Evolutionary conservation across 306 rosid genomes (phyloP).

Genomic region (Casuarina glauca): DNA sequence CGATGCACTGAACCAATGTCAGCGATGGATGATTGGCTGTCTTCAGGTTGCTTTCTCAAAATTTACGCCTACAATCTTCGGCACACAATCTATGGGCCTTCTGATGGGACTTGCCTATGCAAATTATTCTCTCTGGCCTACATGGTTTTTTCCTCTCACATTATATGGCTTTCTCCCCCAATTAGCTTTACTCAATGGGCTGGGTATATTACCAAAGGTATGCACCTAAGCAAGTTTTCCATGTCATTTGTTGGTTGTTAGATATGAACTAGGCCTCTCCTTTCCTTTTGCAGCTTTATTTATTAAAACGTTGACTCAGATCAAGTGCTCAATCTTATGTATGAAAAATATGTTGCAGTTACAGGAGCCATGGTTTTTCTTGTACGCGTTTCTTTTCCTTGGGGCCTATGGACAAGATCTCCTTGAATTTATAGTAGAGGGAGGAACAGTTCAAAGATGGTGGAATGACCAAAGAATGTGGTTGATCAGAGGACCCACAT

Average conservation of each 20-base stretch:
- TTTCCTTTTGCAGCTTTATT: not conserved
- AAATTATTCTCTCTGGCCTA: slow-evolving; percentile 25
- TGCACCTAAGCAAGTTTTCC: not conserved
- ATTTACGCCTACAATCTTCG: slow-evolving; percentile 29
- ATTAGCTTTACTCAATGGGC: slow-evolving; percentile 36
- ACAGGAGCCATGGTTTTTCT: slow-evolving; percentile 28
- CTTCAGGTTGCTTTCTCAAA: slow-evolving; percentile 33
- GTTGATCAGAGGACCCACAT: no score
- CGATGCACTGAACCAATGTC: slow-evolving; percentile 34
- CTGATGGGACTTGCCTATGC: slow-evolving; percentile 38
- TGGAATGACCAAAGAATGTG: slow-evolving; percentile 22
- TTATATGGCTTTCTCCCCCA: slow-evolving; percentile 44
- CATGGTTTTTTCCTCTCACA: slow-evolving; percentile 34
- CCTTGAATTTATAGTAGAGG: not conserved
- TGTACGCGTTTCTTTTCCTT: slow-evolving; percentile 30
- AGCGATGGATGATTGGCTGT: slow-evolving; percentile 38
- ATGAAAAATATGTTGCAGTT: slow-evolving; percentile 17
- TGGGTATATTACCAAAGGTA: slow-evolving; percentile 40
- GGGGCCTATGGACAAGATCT: slow-evolving; percentile 40
- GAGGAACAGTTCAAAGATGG: slow-evolving; percentile 31
- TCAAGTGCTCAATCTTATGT: no score
- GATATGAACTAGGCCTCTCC: slow-evolving; percentile 23
- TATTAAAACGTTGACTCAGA: not conserved
- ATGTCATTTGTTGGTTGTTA: slow-evolving; percentile 37
- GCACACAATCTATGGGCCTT: slow-evolving; percentile 21